Evolutionary conservation across 768 basidiomycete species (phyloP), one percentile per base, ranked within the genome.

Genomic region (Leccinum olivaceopallidum): DNA sequence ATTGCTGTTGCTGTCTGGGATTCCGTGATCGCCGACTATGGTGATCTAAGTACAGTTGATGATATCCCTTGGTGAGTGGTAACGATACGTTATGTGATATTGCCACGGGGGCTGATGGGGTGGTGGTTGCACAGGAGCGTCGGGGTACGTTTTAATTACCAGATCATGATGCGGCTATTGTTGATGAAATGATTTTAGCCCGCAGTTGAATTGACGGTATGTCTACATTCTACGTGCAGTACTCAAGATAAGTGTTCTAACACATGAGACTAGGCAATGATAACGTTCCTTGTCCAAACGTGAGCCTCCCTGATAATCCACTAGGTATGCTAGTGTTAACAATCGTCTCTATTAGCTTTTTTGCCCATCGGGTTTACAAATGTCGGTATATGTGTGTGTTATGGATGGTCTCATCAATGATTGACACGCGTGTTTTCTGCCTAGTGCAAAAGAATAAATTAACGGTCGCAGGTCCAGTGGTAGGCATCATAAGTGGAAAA

Each of bases 281-380:
- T 70, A 20, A 70, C 68, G n/a, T 71, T 71, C 28, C 42, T 72
- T 7, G 64, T 61, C 16, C 69, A 70, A 65, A 62, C 57, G 69
- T 58, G 20, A 52, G 60, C 26, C 13, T 16, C 24, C 1, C 0
- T 5, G 4, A 32, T 32, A 32, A 34, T 20, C 12, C n/a, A 6
- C 16, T 13, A 0, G 10, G 5, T 9, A 22, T 10, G 1, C 37
- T 14, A 34, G 20, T 30, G 20, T 37, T 63, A 16, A 65, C 12
- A 8, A 13, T 26, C 13, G 4, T 24, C 7, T 51, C 18, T 22
- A 28, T 52, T n/a, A 70, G 69, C 26, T 72, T 70, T 55, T 70
- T 72, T 51, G 60, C 62, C 10, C 42, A 70, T 52, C 70, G 69
- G 32, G 63, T 70, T 59, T 65, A 72, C 50, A 61, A 42, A 62